A percentile compares a stretch with the other conserved stretches of the same genome.
Conservation (phyloP, 2,329 filamentous ascomycete genomes). For the Colletotrichum chrysophilum region DNA sequence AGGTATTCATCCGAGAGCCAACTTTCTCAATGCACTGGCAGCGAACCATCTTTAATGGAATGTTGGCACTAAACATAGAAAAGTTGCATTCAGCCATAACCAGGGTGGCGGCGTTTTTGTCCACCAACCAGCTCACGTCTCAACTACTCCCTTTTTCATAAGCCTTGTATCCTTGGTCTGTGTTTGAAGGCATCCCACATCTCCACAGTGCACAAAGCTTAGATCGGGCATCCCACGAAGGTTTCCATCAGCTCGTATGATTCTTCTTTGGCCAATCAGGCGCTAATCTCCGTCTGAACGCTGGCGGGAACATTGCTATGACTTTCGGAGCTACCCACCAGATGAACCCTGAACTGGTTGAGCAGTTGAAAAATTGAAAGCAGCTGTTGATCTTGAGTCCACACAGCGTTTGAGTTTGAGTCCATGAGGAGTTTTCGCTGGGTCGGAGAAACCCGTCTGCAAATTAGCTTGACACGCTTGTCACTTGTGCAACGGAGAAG, state of each 20-base stretch:
- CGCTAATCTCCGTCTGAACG: neutral
- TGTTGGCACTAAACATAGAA: neutral
- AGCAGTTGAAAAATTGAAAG: neutral
- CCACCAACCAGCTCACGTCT: neutral
- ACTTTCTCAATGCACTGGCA: neutral
- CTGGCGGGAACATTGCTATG: neutral
- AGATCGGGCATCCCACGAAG: neutral
- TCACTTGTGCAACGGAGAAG: neutral
- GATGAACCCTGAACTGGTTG: neutral
- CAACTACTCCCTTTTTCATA: neutral
- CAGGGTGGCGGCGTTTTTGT: neutral
- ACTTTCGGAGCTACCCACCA: neutral
- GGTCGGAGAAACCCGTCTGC: neutral
- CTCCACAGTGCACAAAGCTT: neutral
- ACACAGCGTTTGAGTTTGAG: neutral
- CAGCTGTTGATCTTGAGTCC: neutral
- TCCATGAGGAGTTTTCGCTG: neutral
- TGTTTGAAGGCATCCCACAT: neutral
- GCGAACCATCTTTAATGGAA: neutral
- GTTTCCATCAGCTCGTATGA: neutral
- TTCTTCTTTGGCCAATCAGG: neutral
- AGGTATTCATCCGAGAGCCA: neutral
- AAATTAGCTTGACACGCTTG: neutral
- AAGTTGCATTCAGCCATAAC: neutral
- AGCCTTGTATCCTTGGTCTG: neutral